These are phyloP conservation scores for Hypomyces perniciosus DNA, from an alignment of 2,329 filamentous ascomycete species.

Conservation along the genomic window DNA sequence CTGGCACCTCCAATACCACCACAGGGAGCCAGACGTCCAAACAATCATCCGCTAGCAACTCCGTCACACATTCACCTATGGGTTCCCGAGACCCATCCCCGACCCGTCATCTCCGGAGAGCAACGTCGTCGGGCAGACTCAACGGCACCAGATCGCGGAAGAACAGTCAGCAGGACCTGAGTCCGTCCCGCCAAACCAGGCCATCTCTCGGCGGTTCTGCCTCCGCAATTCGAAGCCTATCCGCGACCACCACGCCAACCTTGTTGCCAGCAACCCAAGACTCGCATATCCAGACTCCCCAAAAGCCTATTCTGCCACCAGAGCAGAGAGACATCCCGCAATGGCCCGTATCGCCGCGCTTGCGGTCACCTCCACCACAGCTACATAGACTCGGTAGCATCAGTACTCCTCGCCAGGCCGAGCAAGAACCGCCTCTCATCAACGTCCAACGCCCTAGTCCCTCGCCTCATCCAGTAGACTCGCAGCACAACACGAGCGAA, in stretches of 20 bases:
- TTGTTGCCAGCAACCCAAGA: constrained; percentile 59
- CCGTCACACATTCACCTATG: constrained; percentile 30
- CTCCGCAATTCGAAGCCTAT: constrained; percentile 60
- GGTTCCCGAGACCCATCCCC: constrained; percentile 45
- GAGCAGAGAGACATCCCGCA: constrained; percentile 55
- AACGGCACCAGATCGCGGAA: constrained; percentile 52
- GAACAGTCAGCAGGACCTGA: constrained; percentile 58
- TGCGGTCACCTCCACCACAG: constrained; percentile 69
- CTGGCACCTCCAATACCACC: constrained; percentile 16
- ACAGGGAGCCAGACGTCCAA: constrained; percentile 27
- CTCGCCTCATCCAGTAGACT: constrained; percentile 37
- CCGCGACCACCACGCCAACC: constrained; percentile 60
- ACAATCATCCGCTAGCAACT: constrained; percentile 32
- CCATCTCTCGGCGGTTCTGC: constrained; percentile 50
- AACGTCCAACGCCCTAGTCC: constrained; percentile 47
- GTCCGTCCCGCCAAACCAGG: constrained; percentile 49
- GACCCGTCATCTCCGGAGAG: constrained; percentile 32
- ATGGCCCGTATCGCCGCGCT: constrained; percentile 71
- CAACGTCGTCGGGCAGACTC: constrained; percentile 30
- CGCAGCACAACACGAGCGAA: constrained; percentile 37
- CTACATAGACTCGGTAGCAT: constrained; percentile 41
- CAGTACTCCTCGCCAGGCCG: constrained; percentile 37
- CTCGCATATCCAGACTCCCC: constrained; percentile 52
- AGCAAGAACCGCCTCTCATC: constrained; percentile 46
- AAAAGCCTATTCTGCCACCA: constrained; percentile 49